phyloP scores from a whole-genome alignment of 1,139 yeast species.

The Diutina catenulata region DNA sequence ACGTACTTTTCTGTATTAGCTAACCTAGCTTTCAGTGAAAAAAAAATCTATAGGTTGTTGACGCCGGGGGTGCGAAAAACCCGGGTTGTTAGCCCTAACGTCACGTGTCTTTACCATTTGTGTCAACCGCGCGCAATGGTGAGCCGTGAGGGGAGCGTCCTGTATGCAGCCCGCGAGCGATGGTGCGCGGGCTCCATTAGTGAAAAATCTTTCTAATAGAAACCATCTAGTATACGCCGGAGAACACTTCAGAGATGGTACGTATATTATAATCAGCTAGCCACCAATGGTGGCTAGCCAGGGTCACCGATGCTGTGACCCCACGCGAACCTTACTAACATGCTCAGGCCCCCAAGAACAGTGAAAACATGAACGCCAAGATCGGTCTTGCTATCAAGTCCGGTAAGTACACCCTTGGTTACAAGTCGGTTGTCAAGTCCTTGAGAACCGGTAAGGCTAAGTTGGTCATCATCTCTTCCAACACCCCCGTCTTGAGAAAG shows the following conservation, averaged over 20 bases:
- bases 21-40: too few relatives aligned
- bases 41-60: too few relatives aligned
- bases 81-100: too few relatives aligned
- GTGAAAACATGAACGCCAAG: slow-evolving; percentile 96
- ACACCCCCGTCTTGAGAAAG: slow-evolving; percentile 99
- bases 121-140: too few relatives aligned
- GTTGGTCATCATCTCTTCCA: slow-evolving; percentile 95
- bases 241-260: slow-evolving; percentile 99
- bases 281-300: not conserved
- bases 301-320: not conserved
- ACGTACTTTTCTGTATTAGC: too few relatives aligned
- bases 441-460: slow-evolving; percentile 99
- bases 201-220: too few relatives aligned
- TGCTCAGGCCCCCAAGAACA: slow-evolving; percentile 85
- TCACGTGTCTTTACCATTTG: too few relatives aligned
- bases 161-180: too few relatives aligned
- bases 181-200: too few relatives aligned
- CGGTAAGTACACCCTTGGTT: slow-evolving; percentile 99
- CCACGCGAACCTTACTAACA: not conserved
- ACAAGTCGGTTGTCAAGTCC: slow-evolving; percentile 98
- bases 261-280: slow-evolving; percentile 32
- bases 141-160: too few relatives aligned
- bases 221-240: too few relatives aligned
- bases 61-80: too few relatives aligned
- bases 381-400: slow-evolving; percentile 97